Base-by-base conservation (phyloP, 1,139 yeast genomes). In the Saccharomyces hybrid region DNA sequence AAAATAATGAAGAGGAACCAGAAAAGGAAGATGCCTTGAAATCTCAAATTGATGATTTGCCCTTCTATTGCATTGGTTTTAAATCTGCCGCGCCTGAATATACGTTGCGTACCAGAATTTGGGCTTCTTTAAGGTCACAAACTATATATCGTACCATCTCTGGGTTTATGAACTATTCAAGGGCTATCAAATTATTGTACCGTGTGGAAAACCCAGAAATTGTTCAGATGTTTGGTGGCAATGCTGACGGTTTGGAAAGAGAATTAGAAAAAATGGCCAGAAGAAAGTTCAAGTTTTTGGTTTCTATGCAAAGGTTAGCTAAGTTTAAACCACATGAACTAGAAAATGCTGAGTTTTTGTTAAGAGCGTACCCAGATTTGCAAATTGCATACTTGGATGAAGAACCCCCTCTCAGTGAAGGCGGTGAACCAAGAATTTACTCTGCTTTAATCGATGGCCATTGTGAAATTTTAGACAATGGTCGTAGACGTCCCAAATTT, bases 31-130 rank as follows among this genome's bases (percentile, higher is more conserved):
- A 84, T 65, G 89, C 78, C 47, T 80, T 87, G 72, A 88, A 88
- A 76, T 82, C 88, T 60, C 87, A 88, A 80, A 91, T 91, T 73
- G 98, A 93, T 72, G 99, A 93, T 70, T 79, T 93, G 71, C 99
- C 99, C 64, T 93, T 93, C 78, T 93, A 93, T 81, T 91, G 97
- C 78, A 88, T 90, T 74, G 99, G 99, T 79, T 93, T 93, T 87
- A 93, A 93, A 77, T 87, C 96, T 68, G 97, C 99, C 72, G 98
- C 99, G 61, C 99, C 99, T 54, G 99, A 93, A 75, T 93, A 93
- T 75, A 93, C 98, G 60, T 79, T 93, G 71, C 88, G 99, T 79
- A 93, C 99, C 12, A 85, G 99, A 80, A 93, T 93, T 68, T 93
- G 99, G 99, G 99, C 99, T 52, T 93, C 99, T 48, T 83, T 93